Base-by-base conservation (phyloP, 2,329 filamentous ascomycete species). In the Exophiala spinifera region DNA sequence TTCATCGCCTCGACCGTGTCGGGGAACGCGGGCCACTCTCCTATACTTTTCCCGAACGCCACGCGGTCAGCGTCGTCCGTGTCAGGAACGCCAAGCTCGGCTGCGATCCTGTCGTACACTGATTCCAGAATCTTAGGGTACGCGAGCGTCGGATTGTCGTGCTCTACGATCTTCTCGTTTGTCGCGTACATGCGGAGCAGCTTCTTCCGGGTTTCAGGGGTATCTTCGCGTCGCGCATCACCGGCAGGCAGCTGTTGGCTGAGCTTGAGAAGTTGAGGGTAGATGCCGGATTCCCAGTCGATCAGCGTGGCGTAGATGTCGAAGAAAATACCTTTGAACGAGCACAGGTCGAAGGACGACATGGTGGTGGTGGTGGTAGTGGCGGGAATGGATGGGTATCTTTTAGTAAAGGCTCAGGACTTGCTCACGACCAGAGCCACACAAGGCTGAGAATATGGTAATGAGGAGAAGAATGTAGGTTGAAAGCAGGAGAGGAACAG, bases 301-400 rank as follows among this genome's bases (percentile, higher is more conserved):
- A 91, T 82, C 3, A 91, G 78, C 0, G 88, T 91, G 68, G 87
- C 87, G 69, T 88, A 91, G 73, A 87, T 84, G 70, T 92, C 88
- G 70, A 91, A 90, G 65, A 82, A 84, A 47, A 89, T 21, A 7
- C 20, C 42, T 25, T 44, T 44, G 42, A 25, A 21, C 7, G n/a
- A 15, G 6, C 20, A 13, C 1, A 44, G 42, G n/a, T 44, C 42
- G 19, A 44, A 44, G 4, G 42, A 11, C 8, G 28, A n/a, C 42
- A 44, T 44, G 4, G 36, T 39, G 11, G 6, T 15, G n/a, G n/a
- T n/a, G n/a, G n/a, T n/a, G n/a, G n/a, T n/a, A n/a, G n/a, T n/a
- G n/a, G n/a, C n/a, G n/a, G n/a, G n/a, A n/a, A n/a, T n/a, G n/a
- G n/a, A n/a, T n/a, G n/a, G n/a, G n/a, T n/a, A n/a, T n/a, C n/a